phyloP scores from a whole-genome alignment of 768 basidiomycete genomes.

The Hericium coralloides region DNA sequence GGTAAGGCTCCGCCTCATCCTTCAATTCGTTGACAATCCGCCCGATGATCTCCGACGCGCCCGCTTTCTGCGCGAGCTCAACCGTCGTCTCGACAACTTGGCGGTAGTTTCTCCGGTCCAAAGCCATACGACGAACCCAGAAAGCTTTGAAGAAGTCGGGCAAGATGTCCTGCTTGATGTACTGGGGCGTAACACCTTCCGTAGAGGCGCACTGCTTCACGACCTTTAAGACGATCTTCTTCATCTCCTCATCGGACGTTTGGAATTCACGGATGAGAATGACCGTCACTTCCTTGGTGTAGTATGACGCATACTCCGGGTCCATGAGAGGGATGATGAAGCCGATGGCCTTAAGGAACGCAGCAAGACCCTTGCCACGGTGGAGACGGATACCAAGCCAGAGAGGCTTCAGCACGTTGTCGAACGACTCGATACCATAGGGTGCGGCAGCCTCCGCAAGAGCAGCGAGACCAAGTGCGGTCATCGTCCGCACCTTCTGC shows the following conservation, averaged over 20 bases:
- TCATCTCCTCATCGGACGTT: conserved; percentile 99
- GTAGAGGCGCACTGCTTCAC: conserved; percentile 99
- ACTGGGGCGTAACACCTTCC: conserved; percentile 92
- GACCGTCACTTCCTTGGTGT: conserved; percentile 95
- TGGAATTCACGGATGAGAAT: conserved; percentile 98
- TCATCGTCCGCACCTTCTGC: conserved; percentile 95
- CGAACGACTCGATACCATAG: conserved; percentile 99
- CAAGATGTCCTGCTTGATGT: conserved; percentile 95
- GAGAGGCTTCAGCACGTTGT: conserved; percentile 89
- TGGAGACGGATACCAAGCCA: conserved; percentile 94
- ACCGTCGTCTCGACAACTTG: conserved; percentile 99
- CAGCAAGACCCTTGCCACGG: conserved; percentile 90
- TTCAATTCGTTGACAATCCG: conserved; percentile 83
- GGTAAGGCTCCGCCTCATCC: conserved; percentile 82
- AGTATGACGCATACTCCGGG: conserved; percentile 98
- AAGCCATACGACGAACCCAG: conserved; percentile 97
- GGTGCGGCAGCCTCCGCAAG: conserved; percentile 96
- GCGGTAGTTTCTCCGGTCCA: conserved; percentile 91
- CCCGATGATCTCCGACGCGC: conserved; percentile 93
- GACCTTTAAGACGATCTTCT: conserved; percentile 98
- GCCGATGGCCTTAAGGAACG: conserved; percentile 95
- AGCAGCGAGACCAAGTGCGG: conserved; percentile 84
- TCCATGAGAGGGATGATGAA: conserved; percentile 99
- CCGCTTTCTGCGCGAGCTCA: conserved; percentile 94
- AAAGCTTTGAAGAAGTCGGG: conserved; percentile 99